Evolutionary conservation across 805 yeast genomes (phyloP).

Genomic region (Yamadazyma insecticola): DNA sequence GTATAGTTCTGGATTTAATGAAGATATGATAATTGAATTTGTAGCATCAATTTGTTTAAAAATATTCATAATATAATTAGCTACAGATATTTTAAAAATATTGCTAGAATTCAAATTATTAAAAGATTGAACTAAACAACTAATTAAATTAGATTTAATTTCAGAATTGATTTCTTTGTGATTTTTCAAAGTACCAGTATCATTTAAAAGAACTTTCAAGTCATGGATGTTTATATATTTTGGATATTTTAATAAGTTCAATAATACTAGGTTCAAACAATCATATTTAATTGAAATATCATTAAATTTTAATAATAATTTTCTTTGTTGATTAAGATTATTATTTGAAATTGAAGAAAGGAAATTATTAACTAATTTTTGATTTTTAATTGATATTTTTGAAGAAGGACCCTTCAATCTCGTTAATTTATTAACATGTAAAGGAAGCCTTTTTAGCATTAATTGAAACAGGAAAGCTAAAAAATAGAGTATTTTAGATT

Average conservation of each 20-base stretch:
- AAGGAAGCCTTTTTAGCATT: too few relatives aligned
- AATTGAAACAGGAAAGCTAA: too few relatives aligned
- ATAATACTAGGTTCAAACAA: slow-evolving; percentile 8
- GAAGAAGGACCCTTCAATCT: too few relatives aligned
- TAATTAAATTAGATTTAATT: slow-evolving; percentile 1
- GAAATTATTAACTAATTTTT: slow-evolving; percentile 1
- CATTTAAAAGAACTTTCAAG: slow-evolving; percentile 3
- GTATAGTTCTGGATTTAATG: background rate
- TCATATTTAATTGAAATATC: slow-evolving; percentile 4
- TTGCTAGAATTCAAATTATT: slow-evolving; percentile 2
- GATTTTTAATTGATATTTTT: too few relatives aligned
- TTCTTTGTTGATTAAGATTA: slow-evolving; percentile 2
- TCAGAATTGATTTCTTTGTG: slow-evolving; percentile 1
- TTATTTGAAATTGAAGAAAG: slow-evolving; percentile 2
- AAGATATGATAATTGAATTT: background rate
- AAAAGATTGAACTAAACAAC: slow-evolving; percentile 6
- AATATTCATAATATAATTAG: slow-evolving; percentile 1
- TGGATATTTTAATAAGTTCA: slow-evolving; percentile 6
- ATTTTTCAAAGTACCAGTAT: slow-evolving; percentile 1
- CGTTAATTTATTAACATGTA: too few relatives aligned
- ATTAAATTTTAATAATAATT: background rate
- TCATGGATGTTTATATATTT: slow-evolving; percentile 8
- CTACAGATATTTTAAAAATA: background rate
- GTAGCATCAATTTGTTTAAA: background rate
- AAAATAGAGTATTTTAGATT: too few relatives aligned